Conservation (phyloP, 2,329 filamentous ascomycete species). For the Hyphodiscus sp. region DNA sequence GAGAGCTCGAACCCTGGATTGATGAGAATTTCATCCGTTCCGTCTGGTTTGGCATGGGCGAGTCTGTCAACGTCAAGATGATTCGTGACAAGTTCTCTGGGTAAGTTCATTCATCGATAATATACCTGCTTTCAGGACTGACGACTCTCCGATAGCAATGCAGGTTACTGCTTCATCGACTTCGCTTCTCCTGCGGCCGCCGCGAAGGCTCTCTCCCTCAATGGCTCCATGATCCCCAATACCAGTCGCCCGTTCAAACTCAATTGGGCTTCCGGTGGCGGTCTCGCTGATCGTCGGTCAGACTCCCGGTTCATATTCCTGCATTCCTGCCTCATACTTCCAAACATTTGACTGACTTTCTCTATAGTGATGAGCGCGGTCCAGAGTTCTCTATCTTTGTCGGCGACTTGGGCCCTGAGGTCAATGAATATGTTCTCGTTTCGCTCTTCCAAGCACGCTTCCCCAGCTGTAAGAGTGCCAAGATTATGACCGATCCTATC, state of each 20-base stretch:
- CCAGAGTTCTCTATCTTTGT: constrained; percentile 98
- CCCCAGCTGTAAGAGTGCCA: constrained; percentile 96
- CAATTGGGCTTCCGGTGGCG: constrained; percentile 97
- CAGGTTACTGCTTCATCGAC: constrained; percentile 98
- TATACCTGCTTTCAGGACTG: background rate
- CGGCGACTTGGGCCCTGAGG: constrained; percentile 92
- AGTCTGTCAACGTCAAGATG: constrained; percentile 98
- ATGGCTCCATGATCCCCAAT: constrained; percentile 86
- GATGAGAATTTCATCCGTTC: constrained; percentile 98
- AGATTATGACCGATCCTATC: constrained; percentile 99
- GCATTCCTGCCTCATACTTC: constrained; percentile 7
- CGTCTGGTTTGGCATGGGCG: constrained; percentile 83
- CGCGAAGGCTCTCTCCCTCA: constrained; percentile 82
- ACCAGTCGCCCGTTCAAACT: constrained; percentile 95
- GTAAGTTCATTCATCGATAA: constrained; percentile 43
- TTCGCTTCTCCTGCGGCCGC: constrained; percentile 79
- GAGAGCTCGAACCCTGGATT: constrained; percentile 97
- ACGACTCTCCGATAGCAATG: constrained; percentile 56
- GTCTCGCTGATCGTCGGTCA: constrained; percentile 86
- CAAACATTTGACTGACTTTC: constrained; percentile 12
- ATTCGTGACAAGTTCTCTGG: constrained; percentile 99
- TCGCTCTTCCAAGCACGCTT: constrained; percentile 96
- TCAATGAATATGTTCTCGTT: constrained; percentile 96
- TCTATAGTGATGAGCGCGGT: constrained; percentile 78
- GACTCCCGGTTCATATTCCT: constrained; percentile 32